A percentile compares a stretch with the other conserved stretches of the same genome.
phyloP scores from a whole-genome alignment of 768 basidiomycete genomes.

The Boletus patriciae region DNA sequence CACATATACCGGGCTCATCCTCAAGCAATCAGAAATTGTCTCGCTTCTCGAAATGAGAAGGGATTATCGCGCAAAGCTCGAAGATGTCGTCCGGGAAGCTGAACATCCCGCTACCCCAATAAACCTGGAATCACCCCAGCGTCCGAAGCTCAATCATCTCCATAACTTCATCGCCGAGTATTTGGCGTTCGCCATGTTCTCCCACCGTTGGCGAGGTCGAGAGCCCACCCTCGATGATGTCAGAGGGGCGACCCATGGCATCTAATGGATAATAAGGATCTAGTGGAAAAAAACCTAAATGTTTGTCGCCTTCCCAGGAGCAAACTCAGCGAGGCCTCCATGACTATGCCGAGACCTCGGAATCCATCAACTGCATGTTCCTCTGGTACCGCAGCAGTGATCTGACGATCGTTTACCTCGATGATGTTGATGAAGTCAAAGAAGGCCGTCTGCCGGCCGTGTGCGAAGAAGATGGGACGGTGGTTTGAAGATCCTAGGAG shows the following conservation, averaged over 20 bases:
- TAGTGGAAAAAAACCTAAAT: neutral
- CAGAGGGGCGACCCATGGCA: constrained; percentile 5
- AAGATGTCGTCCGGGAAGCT: constrained; percentile 3
- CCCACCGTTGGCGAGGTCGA: constrained; percentile 25
- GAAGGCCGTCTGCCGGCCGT: constrained; percentile 12
- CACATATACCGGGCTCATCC: constrained; percentile 27
- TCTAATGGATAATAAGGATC: constrained; percentile 16
- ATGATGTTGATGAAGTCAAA: constrained; percentile 26
- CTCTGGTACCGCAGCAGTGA: constrained; percentile 28
- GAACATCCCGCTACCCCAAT: neutral
- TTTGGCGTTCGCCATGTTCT: constrained; percentile 29
- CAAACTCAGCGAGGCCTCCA: neutral
- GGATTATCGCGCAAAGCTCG: constrained; percentile 12
- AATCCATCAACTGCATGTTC: constrained; percentile 34
- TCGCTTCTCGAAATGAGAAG: constrained; percentile 15
- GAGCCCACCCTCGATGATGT: constrained; percentile 23
- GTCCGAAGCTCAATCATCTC: constrained; percentile 4
- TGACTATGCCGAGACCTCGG: constrained; percentile 24
- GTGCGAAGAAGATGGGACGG: neutral
- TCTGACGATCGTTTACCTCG: constrained; percentile 31
- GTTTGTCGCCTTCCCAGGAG: neutral
- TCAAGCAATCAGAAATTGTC: constrained; percentile 17
- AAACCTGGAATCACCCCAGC: neutral
- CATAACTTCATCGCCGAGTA: constrained; percentile 17
- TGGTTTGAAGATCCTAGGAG: constrained; percentile 16